These are phyloP conservation scores for Rubus parviflorus DNA, from an alignment of 306 rosid genomes.

Conservation along the genomic window DNA sequence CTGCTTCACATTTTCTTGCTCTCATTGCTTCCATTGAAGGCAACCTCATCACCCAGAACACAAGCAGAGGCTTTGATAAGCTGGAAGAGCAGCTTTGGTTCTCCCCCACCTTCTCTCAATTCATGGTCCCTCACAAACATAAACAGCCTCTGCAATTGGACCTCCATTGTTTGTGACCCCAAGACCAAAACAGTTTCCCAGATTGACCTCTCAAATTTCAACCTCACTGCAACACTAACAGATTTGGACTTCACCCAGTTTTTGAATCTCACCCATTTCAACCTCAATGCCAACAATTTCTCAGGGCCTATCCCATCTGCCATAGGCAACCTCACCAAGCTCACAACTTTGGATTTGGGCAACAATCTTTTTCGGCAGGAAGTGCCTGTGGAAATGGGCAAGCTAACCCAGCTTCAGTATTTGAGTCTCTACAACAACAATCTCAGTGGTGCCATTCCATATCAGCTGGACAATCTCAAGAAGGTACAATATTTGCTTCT, in stretches of 20 bases:
- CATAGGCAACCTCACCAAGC: slow-evolving; percentile 57
- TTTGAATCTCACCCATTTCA: slow-evolving; percentile 48
- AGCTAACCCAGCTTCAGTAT: slow-evolving; percentile 49
- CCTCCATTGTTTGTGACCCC: slow-evolving; percentile 44
- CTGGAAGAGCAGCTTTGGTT: slow-evolving; percentile 57
- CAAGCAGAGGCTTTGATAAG: slow-evolving; percentile 65
- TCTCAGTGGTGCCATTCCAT: slow-evolving; percentile 49
- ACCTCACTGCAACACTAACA: slow-evolving; percentile 46
- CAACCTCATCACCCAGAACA: slow-evolving; percentile 43
- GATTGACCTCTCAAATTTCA: slow-evolving; percentile 44
- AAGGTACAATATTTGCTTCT: slow-evolving; percentile 63
- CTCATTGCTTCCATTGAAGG: slow-evolving; percentile 37
- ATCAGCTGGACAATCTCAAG: slow-evolving; percentile 51
- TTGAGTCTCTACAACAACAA: slow-evolving; percentile 41
- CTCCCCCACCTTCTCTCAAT: slow-evolving; percentile 33
- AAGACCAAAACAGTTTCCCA: slow-evolving; percentile 32
- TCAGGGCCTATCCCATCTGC: slow-evolving; percentile 60
- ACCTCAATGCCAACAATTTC: slow-evolving; percentile 49
- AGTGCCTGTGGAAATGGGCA: slow-evolving; percentile 50
- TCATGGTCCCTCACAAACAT: slow-evolving; percentile 59
- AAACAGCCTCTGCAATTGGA: slow-evolving; percentile 62
- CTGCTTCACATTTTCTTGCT: slow-evolving; percentile 27
- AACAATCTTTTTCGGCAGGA: slow-evolving; percentile 34
- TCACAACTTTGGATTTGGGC: slow-evolving; percentile 54
- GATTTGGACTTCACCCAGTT: slow-evolving; percentile 48